These are phyloP conservation scores for Xylaria flabelliformis DNA, from an alignment of 495 filamentous ascomycete genomes.

Conservation along the genomic window DNA sequence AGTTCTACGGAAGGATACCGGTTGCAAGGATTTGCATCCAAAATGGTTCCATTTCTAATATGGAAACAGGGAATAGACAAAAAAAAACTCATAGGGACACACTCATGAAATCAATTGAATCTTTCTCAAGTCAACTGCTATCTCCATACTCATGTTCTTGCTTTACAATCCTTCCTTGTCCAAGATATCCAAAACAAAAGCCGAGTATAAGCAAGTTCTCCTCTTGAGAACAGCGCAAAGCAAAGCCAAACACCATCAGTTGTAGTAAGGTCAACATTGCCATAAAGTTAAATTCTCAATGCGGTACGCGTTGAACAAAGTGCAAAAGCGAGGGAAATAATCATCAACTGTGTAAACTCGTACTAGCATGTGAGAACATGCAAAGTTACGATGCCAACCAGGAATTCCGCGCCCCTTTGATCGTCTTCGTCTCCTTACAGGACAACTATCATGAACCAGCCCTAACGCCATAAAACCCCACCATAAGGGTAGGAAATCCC, in stretches of 20 bases:
- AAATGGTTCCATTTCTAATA: background rate
- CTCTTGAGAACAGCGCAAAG: background rate
- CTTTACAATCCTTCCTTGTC: background rate
- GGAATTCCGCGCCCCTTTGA: background rate
- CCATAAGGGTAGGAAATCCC: background rate
- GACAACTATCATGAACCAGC: conserved; percentile 14
- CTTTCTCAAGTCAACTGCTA: background rate
- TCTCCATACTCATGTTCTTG: background rate
- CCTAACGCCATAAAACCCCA: conserved; percentile 23
- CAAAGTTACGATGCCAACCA: background rate
- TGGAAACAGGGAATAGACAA: background rate
- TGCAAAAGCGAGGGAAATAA: background rate
- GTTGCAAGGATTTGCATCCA: background rate
- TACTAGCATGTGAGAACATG: conserved; percentile 5
- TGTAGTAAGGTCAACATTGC: background rate
- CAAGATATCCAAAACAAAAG: background rate
- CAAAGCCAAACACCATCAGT: background rate
- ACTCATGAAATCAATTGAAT: background rate
- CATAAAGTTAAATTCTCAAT: background rate
- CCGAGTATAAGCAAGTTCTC: background rate
- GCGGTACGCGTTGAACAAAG: background rate
- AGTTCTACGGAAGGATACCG: background rate
- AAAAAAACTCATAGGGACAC: background rate
- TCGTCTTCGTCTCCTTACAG: background rate
- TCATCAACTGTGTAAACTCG: conserved; percentile 20